Evolutionary conservation across 371 early-diverging fungal species (phyloP).

Genomic region (Coemansia sp.): DNA sequence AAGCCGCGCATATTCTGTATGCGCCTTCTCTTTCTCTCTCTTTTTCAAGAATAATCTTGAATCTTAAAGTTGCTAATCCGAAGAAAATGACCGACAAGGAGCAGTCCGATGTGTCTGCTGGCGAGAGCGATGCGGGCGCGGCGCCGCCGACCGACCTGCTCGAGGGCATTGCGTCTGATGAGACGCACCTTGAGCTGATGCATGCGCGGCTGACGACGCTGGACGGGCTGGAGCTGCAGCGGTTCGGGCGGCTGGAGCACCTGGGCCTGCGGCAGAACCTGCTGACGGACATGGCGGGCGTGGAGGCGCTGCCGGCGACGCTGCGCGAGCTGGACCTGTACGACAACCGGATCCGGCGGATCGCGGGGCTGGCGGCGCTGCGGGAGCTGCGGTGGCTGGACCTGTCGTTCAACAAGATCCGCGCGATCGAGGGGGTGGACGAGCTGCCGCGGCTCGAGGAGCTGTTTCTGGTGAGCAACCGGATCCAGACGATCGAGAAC

Average conservation of each 20-base stretch:
- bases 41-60: no score
- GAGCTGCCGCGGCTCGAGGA: conserved; percentile 59
- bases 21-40: no score
- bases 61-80: no score
- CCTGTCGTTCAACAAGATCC: conserved; percentile 90
- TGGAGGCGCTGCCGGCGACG: conserved; percentile 49
- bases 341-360: conserved; percentile 85
- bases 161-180: conserved; percentile 33
- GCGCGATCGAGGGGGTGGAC: conserved; percentile 65
- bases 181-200: conserved; percentile 65
- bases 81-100: no score
- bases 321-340: conserved; percentile 89
- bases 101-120: background rate
- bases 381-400: conserved; percentile 75
- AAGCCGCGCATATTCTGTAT: no score
- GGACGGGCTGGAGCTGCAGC: conserved; percentile 59
- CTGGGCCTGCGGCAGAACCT: conserved; percentile 91
- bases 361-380: conserved; percentile 67
- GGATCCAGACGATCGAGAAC: conserved; percentile 74
- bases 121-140: background rate
- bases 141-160: conserved; percentile 17
- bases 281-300: conserved; percentile 67
- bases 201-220: conserved; percentile 72
- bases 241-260: conserved; percentile 58
- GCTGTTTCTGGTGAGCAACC: conserved; percentile 84